Conservation (phyloP, 2,329 filamentous ascomycete genomes). For the Colletotrichum sp. region DNA sequence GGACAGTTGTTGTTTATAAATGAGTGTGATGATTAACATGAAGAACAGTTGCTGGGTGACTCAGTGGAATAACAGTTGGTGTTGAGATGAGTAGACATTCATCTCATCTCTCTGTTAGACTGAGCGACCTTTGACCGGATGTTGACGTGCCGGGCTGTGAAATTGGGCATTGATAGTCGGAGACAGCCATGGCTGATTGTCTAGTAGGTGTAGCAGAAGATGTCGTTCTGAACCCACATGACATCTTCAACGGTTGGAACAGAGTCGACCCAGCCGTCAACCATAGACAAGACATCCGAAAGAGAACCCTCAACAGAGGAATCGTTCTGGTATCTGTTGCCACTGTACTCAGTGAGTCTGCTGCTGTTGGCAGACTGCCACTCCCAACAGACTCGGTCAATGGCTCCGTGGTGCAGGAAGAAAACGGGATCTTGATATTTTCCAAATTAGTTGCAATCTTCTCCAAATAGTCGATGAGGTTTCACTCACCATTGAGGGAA, state of each 20-base stretch:
- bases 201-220: neutral
- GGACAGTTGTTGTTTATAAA: neutral
- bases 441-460: conserved; percentile 30
- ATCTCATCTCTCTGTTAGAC: neutral
- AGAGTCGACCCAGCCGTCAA: neutral
- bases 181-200: neutral
- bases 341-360: neutral
- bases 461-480: neutral
- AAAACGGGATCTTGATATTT: conserved; percentile 34
- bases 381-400: conserved; percentile 29
- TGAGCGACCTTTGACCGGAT: neutral
- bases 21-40: neutral
- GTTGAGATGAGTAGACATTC: neutral
- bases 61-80: neutral
- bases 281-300: neutral
- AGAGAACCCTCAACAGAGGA: neutral
- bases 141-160: neutral
- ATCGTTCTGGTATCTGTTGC: neutral
- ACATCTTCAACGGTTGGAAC: neutral
- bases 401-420: conserved; percentile 31
- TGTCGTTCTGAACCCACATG: neutral
- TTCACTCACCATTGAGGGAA: neutral
- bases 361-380: conserved; percentile 22
- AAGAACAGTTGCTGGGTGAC: neutral
- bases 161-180: rapidly evolving